Evolutionary conservation across 2,329 filamentous ascomycete species (phyloP), one percentile per base, ranked within the genome.

Genomic region (Kalmusia sp.): DNA sequence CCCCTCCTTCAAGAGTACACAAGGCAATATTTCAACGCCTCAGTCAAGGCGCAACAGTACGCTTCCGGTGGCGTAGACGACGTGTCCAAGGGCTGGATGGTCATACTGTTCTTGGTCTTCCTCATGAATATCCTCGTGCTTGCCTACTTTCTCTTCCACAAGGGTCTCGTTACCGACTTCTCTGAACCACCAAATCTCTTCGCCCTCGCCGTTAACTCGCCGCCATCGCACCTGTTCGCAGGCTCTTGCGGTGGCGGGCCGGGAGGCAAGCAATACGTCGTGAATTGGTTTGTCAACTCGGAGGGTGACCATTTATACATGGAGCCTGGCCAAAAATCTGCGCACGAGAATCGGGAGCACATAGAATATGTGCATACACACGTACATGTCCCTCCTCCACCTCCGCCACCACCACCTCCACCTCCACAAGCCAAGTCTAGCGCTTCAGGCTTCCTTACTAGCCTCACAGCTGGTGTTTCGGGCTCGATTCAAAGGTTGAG

Each of bases 111-210:
- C 1, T 72, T 86, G 12, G 86, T 90, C 1, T 90, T 92, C 63
- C 57, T 84, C 21, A 84, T 89, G 62, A 92, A 90, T 67, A 54
- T 87, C 22, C 76, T 87, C 33, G 89, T 88, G 51, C 75, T 91
- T 0, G 64, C 77, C 2, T 92, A 91, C 72, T 80, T 88, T 57
- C 69, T 88, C 45, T 66, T 83, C 40, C 78, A 84, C 48, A 82
- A 58, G 68, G 84, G 84, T 1, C 81, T 91, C 19, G 84, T 93
- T 6, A 92, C 88, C 1, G 91, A 93, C 74, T 92, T 89, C 66
- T 90, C 87, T 0, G 90, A 93, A 64, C 88, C 90, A 1, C 85
- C 88, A 49, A 92, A 92, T 66, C 76, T 92, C 2, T 92, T 93
- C 63, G 79, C 86, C 0, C 74, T 92, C 0, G 87, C 89, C 2